phyloP scores from a whole-genome alignment of 2,329 filamentous ascomycete genomes.

The Albifimbria verrucaria region DNA sequence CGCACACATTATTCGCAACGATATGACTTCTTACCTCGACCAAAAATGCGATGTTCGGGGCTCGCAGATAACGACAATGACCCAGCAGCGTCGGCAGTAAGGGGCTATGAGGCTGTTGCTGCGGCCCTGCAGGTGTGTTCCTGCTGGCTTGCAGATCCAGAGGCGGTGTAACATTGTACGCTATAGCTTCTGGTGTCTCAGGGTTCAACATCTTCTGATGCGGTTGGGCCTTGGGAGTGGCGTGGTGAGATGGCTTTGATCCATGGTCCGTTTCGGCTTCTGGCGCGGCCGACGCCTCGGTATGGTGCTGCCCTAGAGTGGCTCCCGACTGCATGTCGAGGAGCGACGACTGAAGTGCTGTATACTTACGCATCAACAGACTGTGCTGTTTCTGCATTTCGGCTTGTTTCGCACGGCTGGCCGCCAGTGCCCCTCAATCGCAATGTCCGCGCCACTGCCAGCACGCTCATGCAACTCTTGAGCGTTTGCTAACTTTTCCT shows the following conservation, averaged over 20 bases:
- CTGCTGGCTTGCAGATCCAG: conserved; percentile 28
- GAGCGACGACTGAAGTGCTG: conserved; percentile 46
- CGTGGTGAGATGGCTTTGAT: conserved; percentile 34
- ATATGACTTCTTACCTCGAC: conserved; percentile 36
- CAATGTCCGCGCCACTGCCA: conserved; percentile 27
- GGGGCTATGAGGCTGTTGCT: conserved; percentile 36
- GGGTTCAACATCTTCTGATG: conserved; percentile 43
- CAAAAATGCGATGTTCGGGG: conserved; percentile 40
- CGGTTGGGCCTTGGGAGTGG: conserved; percentile 31
- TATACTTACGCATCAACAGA: conserved; percentile 49
- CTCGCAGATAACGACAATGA: conserved; percentile 25
- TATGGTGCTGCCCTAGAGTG: conserved; percentile 14
- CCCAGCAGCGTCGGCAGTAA: conserved; percentile 26
- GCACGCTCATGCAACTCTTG: conserved; percentile 22
- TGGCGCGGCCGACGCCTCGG: conserved; percentile 15
- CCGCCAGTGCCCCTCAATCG: conserved; percentile 44
- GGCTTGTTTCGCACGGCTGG: conserved; percentile 50
- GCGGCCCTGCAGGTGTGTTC: conserved; percentile 22
- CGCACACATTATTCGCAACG: conserved; percentile 12
- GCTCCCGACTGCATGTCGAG: conserved; percentile 42
- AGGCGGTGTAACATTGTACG: conserved; percentile 42
- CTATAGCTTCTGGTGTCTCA: conserved; percentile 38
- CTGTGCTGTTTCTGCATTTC: conserved; percentile 52
- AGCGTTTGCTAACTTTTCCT: conserved; percentile 40
- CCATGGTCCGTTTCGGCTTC: conserved; percentile 31